Evolutionary conservation across 768 basidiomycete genomes (phyloP).

Genomic region (Xerocomellus dryophilus): DNA sequence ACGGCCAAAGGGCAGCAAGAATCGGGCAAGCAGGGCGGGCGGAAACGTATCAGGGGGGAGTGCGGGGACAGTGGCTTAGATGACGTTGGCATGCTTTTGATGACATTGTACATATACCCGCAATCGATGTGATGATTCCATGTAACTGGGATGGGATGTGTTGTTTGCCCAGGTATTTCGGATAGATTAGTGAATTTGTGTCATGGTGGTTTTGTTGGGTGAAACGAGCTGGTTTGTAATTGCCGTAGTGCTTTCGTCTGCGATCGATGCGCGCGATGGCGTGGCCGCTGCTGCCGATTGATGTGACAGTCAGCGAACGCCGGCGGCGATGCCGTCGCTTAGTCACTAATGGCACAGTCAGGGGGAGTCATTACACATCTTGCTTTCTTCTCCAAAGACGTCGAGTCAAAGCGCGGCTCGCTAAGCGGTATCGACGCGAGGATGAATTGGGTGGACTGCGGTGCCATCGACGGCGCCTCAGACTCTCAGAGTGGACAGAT

Average conservation of each 20-base stretch:
- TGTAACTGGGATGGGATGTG: background rate
- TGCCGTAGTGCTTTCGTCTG: background rate
- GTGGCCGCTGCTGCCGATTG: background rate
- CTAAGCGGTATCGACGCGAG: background rate
- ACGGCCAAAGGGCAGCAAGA: constrained; percentile 70
- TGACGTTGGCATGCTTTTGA: background rate
- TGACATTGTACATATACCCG: constrained; percentile 14
- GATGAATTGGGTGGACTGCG: background rate
- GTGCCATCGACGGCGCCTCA: too few species aligned
- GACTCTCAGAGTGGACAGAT: background rate
- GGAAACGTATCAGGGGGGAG: constrained; percentile 13
- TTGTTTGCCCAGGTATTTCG: background rate
- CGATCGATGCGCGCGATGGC: background rate
- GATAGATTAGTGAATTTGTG: background rate
- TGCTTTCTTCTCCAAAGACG: too few species aligned
- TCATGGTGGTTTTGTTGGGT: background rate
- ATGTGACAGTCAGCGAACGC: constrained; percentile 6
- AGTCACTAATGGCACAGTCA: constrained; percentile 8
- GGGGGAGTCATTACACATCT: background rate
- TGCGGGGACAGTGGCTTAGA: constrained; percentile 6
- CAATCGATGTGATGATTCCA: background rate
- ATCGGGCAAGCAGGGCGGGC: constrained; percentile 30
- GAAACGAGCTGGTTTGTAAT: constrained; percentile 11
- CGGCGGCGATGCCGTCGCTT: constrained; percentile 12
- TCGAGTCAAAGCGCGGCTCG: background rate